Conservation (phyloP, 2,329 filamentous ascomycete species). For the Chrysoporthe deuterocubensis region DNA sequence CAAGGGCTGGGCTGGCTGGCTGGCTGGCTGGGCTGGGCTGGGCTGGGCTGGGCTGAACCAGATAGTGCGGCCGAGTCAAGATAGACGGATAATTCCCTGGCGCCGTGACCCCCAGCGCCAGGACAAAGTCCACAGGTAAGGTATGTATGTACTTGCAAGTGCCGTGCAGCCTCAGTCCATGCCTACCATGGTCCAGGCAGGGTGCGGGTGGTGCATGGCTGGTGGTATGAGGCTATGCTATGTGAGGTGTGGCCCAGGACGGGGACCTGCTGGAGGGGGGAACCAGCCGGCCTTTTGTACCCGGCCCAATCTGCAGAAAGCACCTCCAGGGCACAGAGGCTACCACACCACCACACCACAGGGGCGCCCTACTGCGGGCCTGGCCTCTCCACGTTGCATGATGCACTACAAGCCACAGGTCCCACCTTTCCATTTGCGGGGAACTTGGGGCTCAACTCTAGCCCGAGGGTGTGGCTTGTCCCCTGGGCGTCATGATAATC, state of each 20-base stretch:
- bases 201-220: background rate
- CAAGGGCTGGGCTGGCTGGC: too few relatives aligned
- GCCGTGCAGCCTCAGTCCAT: background rate
- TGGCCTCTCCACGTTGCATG: background rate
- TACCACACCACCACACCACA: background rate
- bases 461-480: background rate
- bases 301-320: background rate
- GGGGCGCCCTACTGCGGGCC: background rate
- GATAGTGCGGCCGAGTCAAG: background rate
- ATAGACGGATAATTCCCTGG: background rate
- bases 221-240: slow-evolving; percentile 2
- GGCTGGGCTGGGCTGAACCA: too few relatives aligned
- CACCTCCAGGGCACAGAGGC: background rate
- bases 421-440: slow-evolving; percentile 3
- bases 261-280: slow-evolving; percentile 1
- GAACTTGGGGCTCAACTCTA: slow-evolving; percentile 5
- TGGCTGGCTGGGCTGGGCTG: too few relatives aligned
- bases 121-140: background rate
- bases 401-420: background rate
- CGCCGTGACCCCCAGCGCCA: background rate
- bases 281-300: slow-evolving; percentile 13
- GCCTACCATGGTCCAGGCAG: background rate
- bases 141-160: background rate
- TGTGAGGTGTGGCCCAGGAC: background rate
- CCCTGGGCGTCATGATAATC: background rate